Percentiles rank a stretch among this genome's conserved stretches.
phyloP scores from a whole-genome alignment of 78 protist genomes.

The Pigoraptor vietnamica region DNA sequence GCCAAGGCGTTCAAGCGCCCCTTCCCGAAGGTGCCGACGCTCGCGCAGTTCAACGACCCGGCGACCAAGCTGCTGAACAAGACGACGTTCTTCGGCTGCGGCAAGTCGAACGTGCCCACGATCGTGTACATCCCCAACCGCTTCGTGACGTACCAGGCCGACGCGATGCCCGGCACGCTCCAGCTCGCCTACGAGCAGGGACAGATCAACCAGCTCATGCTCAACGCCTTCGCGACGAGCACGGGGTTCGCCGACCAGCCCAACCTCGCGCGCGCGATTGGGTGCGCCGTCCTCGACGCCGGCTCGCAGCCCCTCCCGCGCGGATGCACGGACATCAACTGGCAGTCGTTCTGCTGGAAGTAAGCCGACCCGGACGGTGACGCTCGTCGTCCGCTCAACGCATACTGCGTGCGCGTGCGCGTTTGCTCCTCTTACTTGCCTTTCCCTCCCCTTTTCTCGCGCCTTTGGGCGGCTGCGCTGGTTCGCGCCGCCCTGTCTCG shows the following conservation, averaged over 20 bases:
- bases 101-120: background rate
- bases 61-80: background rate
- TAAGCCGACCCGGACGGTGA: no score
- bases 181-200: background rate
- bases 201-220: background rate
- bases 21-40: background rate
- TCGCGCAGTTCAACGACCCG: background rate
- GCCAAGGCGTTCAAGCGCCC: background rate
- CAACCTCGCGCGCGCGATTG: background rate
- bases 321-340: background rate
- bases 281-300: background rate
- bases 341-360: background rate
- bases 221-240: background rate
- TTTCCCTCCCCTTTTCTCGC: no score
- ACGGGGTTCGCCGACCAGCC: background rate
- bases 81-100: background rate
- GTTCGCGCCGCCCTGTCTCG: no score
- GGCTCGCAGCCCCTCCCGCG: background rate
- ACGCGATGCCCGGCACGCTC: background rate
- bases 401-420: no score
- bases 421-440: no score
- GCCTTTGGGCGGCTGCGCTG: no score
- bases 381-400: no score
- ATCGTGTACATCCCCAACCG: background rate
- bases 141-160: background rate